phyloP scores from a whole-genome alignment of 257 asterid species.

The Coffea eugenioides region DNA sequence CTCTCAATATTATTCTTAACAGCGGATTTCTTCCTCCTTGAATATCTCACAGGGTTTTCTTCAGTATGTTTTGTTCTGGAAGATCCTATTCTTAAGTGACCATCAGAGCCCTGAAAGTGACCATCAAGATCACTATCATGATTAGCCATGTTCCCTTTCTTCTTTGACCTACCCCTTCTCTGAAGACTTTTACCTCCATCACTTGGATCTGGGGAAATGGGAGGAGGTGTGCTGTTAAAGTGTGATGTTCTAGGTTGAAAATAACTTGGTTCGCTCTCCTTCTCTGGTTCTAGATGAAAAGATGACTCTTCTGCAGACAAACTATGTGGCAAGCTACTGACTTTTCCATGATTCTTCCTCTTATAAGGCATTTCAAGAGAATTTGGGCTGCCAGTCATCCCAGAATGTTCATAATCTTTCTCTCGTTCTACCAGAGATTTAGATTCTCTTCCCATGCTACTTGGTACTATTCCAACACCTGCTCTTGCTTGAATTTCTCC shows the following conservation, averaged over 20 bases:
- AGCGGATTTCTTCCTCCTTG: conserved; percentile 12
- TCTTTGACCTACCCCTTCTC: conserved; percentile 35
- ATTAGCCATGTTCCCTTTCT: conserved; percentile 23
- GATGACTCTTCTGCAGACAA: conserved; percentile 21
- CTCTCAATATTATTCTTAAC: conserved; percentile 1
- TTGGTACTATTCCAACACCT: conserved; percentile 21
- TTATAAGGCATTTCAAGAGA: conserved; percentile 34
- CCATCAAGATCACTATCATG: neutral
- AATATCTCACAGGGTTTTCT: conserved; percentile 12
- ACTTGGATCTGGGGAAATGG: conserved; percentile 9
- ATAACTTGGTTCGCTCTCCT: neutral
- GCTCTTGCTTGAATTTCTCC: conserved; percentile 24
- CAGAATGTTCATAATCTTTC: conserved; percentile 29
- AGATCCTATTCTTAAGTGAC: conserved; percentile 12
- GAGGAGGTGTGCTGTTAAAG: neutral
- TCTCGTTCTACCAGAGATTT: conserved; percentile 33
- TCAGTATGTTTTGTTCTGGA: neutral
- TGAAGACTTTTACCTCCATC: conserved; percentile 23
- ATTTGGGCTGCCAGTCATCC: conserved; percentile 19
- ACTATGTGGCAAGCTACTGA: conserved; percentile 8
- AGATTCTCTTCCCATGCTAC: conserved; percentile 40
- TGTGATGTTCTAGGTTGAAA: conserved; percentile 8
- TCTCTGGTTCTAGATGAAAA: neutral
- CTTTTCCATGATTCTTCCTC: conserved; percentile 22
- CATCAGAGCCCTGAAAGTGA: conserved; percentile 1